A percentile compares a stretch with the other conserved stretches of the same genome.
phyloP scores from a whole-genome alignment of 129 eudicot species.

The Flaveria linearis region DNA sequence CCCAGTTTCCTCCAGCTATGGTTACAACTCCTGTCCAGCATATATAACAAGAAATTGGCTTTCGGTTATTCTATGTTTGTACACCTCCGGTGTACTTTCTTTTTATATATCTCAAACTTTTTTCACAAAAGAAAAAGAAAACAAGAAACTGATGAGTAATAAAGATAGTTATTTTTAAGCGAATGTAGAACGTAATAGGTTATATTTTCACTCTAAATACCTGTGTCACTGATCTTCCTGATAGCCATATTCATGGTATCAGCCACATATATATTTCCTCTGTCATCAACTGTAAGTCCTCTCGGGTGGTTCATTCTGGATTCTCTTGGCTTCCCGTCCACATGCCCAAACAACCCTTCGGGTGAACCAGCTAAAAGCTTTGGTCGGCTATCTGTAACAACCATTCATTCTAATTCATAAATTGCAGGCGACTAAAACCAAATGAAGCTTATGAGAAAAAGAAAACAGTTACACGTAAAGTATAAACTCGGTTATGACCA shows the following conservation, averaged over 20 bases:
- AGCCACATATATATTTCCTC: slow-evolving; percentile 86
- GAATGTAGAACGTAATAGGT: neutral
- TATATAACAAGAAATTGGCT: slow-evolving; percentile 20
- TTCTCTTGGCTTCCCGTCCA: slow-evolving; percentile 88
- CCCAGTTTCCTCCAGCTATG: slow-evolving; percentile 85
- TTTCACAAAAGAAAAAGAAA: neutral
- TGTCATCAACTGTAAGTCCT: slow-evolving; percentile 74
- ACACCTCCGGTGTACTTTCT: neutral
- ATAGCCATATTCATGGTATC: slow-evolving; percentile 95
- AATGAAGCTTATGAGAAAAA: neutral
- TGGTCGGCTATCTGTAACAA: slow-evolving; percentile 75
- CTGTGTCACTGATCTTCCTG: slow-evolving; percentile 77
- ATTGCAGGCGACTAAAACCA: neutral
- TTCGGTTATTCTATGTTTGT: neutral
- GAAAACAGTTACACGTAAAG: neutral
- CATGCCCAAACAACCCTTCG: slow-evolving; percentile 85
- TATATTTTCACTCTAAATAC: slow-evolving; percentile 36
- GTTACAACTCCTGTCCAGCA: slow-evolving; percentile 78
- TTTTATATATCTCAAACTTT: neutral
- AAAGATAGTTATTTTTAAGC: neutral
- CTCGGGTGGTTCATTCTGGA: slow-evolving; percentile 86
- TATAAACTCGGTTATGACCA: slow-evolving; percentile 6
- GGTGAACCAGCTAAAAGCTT: slow-evolving; percentile 82
- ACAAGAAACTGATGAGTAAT: neutral
- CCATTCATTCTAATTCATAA: slow-evolving; percentile 15